phyloP scores from a whole-genome alignment of 1,139 yeast species.

The Sugiyamaella novakii region DNA sequence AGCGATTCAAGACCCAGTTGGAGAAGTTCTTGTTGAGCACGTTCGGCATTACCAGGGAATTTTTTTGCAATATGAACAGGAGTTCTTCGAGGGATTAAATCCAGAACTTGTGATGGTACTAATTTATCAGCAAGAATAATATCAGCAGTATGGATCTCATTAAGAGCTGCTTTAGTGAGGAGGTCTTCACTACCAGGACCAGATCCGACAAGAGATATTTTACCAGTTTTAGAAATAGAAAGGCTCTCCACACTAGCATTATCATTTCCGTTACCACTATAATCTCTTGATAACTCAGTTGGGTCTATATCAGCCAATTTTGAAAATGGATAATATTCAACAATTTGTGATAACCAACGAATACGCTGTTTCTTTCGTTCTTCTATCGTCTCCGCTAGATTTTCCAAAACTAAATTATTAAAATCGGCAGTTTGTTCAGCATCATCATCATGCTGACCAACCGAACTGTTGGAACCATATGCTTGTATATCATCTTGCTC shows the following conservation, averaged over 20 bases:
- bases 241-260: constrained; percentile 17
- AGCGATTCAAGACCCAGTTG: constrained; percentile 68
- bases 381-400: constrained; percentile 41
- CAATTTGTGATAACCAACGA: constrained; percentile 86
- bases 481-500: constrained; percentile 48
- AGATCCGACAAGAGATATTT: constrained; percentile 81
- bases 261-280: constrained; percentile 28
- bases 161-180: constrained; percentile 81
- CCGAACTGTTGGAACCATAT: constrained; percentile 26
- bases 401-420: constrained; percentile 61
- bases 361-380: constrained; percentile 63
- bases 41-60: constrained; percentile 96
- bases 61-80: constrained; percentile 85
- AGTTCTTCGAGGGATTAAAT: constrained; percentile 72
- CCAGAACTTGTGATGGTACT: constrained; percentile 86
- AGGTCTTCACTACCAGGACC: constrained; percentile 92
- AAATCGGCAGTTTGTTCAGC: constrained; percentile 59
- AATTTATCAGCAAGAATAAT: constrained; percentile 85
- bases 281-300: constrained; percentile 55
- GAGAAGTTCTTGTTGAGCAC: constrained; percentile 84
- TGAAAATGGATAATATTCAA: constrained; percentile 83
- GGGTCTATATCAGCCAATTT: constrained; percentile 60
- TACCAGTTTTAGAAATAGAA: constrained; percentile 46
- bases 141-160: constrained; percentile 81
- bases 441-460: constrained; percentile 72